Percentiles rank a stretch among this genome's conserved stretches.
Conservation (phyloP, 306 rosid genomes). For the Citrullus mucosospermus region DNA sequence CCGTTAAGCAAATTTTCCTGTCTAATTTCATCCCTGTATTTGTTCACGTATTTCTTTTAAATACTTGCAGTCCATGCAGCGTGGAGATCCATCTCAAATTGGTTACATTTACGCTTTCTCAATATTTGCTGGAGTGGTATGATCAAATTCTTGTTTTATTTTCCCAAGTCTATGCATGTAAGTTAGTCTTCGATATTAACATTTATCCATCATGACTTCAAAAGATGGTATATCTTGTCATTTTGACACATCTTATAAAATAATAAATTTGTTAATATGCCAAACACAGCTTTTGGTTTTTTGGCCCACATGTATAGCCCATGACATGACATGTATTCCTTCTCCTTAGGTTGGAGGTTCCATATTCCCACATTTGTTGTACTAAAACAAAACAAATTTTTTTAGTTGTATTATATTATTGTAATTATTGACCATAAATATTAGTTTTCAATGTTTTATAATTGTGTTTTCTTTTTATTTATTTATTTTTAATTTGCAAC, state of each 20-base stretch:
- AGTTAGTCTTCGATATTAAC: neutral
- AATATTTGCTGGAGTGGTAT: constrained; percentile 50
- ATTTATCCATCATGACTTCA: neutral
- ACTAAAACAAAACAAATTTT: neutral
- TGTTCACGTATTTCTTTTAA: neutral
- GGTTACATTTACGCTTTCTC: constrained; percentile 46
- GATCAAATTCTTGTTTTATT: constrained; percentile 1
- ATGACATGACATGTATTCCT: no score
- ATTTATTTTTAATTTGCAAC: neutral
- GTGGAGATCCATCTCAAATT: constrained; percentile 35
- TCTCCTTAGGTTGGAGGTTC: no score
- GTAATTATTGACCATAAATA: neutral
- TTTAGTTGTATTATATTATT: neutral
- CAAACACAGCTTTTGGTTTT: no score
- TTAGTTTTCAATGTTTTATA: neutral
- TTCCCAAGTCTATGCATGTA: neutral
- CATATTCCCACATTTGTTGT: no score
- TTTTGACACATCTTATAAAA: neutral
- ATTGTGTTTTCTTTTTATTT: neutral
- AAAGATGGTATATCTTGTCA: neutral
- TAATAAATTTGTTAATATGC: neutral
- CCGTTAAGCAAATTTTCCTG: neutral
- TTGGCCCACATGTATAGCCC: no score
- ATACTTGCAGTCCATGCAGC: constrained; percentile 47
- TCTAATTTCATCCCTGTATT: neutral